A percentile compares a stretch with the other conserved stretches of the same genome.
Conservation (phyloP, 352 stramenopile species). For the Phytophthora rubi region DNA sequence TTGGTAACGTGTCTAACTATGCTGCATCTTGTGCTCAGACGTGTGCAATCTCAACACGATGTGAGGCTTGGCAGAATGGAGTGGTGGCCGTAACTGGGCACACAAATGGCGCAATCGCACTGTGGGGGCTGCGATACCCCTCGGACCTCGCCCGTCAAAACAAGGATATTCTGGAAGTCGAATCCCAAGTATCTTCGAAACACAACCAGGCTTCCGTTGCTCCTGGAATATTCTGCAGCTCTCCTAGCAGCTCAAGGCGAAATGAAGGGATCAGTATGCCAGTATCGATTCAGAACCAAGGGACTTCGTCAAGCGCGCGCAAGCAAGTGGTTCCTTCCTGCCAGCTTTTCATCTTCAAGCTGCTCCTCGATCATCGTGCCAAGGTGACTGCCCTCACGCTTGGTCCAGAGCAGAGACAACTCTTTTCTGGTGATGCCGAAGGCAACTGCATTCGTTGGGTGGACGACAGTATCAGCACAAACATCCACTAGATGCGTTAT, state of each 20-base stretch:
- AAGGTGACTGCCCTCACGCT: constrained; percentile 68
- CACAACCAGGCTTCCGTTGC: background rate
- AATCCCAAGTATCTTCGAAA: background rate
- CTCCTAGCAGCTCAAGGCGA: constrained; percentile 10
- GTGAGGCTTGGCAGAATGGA: constrained; percentile 75
- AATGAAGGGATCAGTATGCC: background rate
- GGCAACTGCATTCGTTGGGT: constrained; percentile 83
- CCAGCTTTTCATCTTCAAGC: constrained; percentile 78
- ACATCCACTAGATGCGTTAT: constrained; percentile 46
- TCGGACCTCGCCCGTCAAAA: constrained; percentile 54
- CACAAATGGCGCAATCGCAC: constrained; percentile 71
- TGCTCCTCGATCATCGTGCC: constrained; percentile 70
- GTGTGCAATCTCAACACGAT: constrained; percentile 64
- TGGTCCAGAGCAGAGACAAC: constrained; percentile 64
- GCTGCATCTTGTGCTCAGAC: constrained; percentile 40
- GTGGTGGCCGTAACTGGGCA: constrained; percentile 75
- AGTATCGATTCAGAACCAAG: constrained; percentile 19
- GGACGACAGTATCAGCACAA: constrained; percentile 75
- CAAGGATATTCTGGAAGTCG: constrained; percentile 14
- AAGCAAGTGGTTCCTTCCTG: constrained; percentile 66
- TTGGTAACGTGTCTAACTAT: constrained; percentile 2
- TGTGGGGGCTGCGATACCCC: constrained; percentile 74
- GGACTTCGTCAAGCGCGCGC: constrained; percentile 12
- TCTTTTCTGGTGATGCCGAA: constrained; percentile 71
- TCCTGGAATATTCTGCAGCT: constrained; percentile 1